Conservation (phyloP, 768 basidiomycete genomes). For the Mycena haematopus region DNA sequence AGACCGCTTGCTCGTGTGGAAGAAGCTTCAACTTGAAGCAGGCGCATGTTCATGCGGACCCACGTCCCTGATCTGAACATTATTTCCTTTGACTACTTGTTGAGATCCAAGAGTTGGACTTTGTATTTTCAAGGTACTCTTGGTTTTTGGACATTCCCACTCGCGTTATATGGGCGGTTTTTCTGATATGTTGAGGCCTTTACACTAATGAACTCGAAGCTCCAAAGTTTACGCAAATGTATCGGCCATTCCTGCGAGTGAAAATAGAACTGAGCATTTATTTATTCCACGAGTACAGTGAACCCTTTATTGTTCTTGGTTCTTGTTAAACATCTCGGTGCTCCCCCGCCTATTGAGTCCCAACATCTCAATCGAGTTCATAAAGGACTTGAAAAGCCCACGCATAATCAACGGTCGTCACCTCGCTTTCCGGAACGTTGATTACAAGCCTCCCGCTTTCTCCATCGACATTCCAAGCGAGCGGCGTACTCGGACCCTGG, state of each 20-base stretch:
- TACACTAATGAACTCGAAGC: too few species aligned
- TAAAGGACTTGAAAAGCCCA: conserved; percentile 51
- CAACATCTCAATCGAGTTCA: conserved; percentile 7
- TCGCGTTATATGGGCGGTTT: too few species aligned
- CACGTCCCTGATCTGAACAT: too few species aligned
- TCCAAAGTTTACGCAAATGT: too few species aligned
- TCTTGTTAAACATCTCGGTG: background rate
- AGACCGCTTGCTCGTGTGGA: conserved; percentile 65
- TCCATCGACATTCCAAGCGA: conserved; percentile 41
- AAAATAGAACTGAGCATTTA: too few species aligned
- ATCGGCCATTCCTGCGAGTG: too few species aligned
- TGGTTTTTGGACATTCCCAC: too few species aligned
- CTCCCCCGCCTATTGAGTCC: background rate
- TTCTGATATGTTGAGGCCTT: too few species aligned
- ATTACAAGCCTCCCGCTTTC: conserved; percentile 38
- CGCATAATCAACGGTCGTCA: conserved; percentile 39
- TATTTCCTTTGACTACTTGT: too few species aligned
- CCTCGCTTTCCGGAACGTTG: conserved; percentile 34
- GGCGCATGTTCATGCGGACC: too few species aligned
- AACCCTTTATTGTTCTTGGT: background rate
- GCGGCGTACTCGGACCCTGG: conserved; percentile 16
- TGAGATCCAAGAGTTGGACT: too few species aligned
- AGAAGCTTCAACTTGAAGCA: conserved; percentile 33
- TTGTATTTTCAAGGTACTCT: too few species aligned
- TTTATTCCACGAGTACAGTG: background rate